Percentiles rank a stretch among this genome's conserved stretches.
Conservation (phyloP, 192 early-diverging fungal species). For the Coemansia sp. region DNA sequence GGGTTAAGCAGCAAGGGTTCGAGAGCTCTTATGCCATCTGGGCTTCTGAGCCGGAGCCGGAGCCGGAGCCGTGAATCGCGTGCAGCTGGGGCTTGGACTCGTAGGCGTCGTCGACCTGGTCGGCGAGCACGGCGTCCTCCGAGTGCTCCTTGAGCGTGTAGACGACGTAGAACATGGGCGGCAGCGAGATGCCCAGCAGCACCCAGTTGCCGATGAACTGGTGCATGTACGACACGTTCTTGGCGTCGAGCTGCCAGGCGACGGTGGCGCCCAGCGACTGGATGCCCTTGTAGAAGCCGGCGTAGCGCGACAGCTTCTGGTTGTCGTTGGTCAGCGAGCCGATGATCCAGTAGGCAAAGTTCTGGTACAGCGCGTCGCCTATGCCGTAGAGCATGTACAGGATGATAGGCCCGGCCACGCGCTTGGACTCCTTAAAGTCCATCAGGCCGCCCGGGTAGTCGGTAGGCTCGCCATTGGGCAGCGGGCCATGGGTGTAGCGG, state of each 20-base stretch:
- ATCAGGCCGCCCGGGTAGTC: constrained; percentile 34
- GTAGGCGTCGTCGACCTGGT: background rate
- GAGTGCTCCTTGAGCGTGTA: constrained; percentile 7
- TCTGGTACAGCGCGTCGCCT: constrained; percentile 81
- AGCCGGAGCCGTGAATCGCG: no score
- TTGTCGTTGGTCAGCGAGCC: constrained; percentile 82
- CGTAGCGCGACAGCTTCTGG: constrained; percentile 65
- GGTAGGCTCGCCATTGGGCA: constrained; percentile 8
- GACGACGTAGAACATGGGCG: constrained; percentile 45
- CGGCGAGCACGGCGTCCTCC: constrained; percentile 1
- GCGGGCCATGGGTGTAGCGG: constrained; percentile 39
- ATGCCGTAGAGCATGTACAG: constrained; percentile 75
- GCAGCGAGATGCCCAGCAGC: constrained; percentile 53
- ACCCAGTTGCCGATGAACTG: constrained; percentile 59
- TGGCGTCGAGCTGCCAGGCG: constrained; percentile 67
- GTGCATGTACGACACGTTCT: constrained; percentile 37
- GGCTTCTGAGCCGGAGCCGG: no score
- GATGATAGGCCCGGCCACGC: constrained; percentile 59
- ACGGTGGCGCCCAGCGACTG: constrained; percentile 77
- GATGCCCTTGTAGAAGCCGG: constrained; percentile 89
- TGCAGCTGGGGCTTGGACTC: background rate
- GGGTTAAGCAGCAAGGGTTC: no score
- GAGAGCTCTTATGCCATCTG: no score
- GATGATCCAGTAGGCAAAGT: constrained; percentile 80
- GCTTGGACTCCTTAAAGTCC: constrained; percentile 46